Evolutionary conservation across 345 rosid genomes (phyloP).

Genomic region (Melaleuca alternifolia): DNA sequence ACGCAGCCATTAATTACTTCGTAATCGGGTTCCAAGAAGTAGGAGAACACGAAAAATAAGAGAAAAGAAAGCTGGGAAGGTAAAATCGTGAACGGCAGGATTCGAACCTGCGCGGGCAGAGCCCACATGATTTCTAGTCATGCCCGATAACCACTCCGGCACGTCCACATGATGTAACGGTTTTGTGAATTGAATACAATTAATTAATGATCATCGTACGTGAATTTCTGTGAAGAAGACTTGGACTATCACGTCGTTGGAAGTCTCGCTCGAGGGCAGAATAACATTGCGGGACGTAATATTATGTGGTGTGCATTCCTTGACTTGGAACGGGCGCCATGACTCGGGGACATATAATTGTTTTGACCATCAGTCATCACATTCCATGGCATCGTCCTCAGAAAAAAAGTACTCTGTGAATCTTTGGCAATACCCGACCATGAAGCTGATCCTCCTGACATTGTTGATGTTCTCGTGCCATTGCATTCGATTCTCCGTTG

Average conservation of each 20-base stretch:
- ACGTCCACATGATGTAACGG: constrained; percentile 31
- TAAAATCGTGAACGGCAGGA: constrained; percentile 45
- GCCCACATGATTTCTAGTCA: constrained; percentile 98
- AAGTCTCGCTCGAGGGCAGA: background rate
- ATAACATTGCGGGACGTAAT: background rate
- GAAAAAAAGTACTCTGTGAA: background rate
- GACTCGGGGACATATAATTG: background rate
- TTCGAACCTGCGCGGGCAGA: constrained; percentile 89
- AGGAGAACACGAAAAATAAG: background rate
- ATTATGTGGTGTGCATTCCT: too few species aligned
- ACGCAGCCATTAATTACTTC: too few species aligned
- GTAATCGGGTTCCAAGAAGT: background rate
- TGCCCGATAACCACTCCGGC: constrained; percentile 98
- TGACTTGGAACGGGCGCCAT: background rate
- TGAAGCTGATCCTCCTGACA: background rate
- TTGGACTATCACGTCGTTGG: too few species aligned
- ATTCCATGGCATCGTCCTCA: background rate
- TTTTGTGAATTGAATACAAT: too few species aligned
- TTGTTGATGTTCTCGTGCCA: background rate
- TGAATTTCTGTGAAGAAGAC: too few species aligned
- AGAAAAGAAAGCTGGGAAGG: fast-evolving
- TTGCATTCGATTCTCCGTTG: background rate
- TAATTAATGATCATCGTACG: too few species aligned
- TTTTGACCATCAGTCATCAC: background rate
- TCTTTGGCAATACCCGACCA: background rate